phyloP scores from a whole-genome alignment of 2,329 filamentous ascomycete species.

The Apiospora saccharicola region DNA sequence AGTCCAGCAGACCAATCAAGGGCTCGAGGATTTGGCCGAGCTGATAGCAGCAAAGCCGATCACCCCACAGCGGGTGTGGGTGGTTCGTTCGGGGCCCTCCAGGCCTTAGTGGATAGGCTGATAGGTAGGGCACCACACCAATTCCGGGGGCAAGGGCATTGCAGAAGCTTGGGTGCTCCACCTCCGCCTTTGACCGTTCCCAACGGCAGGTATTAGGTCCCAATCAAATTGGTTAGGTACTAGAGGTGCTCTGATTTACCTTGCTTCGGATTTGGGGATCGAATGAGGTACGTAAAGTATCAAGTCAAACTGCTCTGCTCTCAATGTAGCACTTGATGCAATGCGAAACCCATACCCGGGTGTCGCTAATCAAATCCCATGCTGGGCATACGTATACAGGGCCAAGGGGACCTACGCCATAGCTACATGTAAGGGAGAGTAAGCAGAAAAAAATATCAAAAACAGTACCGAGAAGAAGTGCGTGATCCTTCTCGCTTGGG shows the following conservation, averaged over 20 bases:
- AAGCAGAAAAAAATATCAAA: not conserved
- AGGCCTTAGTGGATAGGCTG: not conserved
- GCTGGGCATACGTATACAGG: not conserved
- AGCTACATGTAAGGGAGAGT: not conserved
- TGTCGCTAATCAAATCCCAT: not conserved
- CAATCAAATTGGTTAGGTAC: not conserved
- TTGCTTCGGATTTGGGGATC: not conserved
- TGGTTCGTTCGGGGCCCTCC: not conserved
- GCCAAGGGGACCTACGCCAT: conserved; percentile 2
- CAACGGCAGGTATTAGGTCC: not conserved
- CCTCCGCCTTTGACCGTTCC: conserved; percentile 15
- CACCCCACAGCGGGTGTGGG: conserved; percentile 5
- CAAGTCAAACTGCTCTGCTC: not conserved
- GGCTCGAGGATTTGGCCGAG: not conserved
- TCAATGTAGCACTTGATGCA: not conserved
- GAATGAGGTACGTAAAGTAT: not conserved
- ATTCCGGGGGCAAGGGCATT: conserved; percentile 1
- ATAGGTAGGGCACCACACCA: conserved; percentile 3
- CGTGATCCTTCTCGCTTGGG: not conserved
- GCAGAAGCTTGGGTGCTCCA: conserved; percentile 8
- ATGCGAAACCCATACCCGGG: not conserved
- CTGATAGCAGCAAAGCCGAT: not conserved
- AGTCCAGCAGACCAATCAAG: not conserved
- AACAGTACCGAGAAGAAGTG: not conserved
- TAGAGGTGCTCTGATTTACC: not conserved